Evolutionary conservation across 1,139 yeast genomes (phyloP), one percentile per base, ranked within the genome.

Genomic region (Debaryomyces udenii): DNA sequence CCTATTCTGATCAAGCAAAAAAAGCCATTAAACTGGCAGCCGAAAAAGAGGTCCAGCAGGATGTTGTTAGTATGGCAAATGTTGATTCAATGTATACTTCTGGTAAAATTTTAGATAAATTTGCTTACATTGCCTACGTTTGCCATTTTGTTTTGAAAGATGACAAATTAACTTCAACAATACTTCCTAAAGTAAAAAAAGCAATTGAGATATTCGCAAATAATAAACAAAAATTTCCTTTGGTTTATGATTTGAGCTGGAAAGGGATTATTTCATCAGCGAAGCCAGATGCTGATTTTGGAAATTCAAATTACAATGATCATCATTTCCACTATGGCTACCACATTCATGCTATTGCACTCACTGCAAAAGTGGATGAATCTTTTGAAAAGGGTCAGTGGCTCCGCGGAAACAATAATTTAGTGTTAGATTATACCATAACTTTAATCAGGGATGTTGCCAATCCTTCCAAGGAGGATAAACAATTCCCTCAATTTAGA

Each of bases 261-360:
- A 81, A 79, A 54, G 94, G 94, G n/a, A 55, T 86, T 7, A 73
- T 83, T 10, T 83, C 91, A 0, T 74, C 84, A 0, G 87, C 90
- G 0, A 81, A 79, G 1, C 73, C 81, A 1, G 79, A 69, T 13
- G 82, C 81, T 1, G 94, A 86, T 65, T 86, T 81, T 57, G 94
- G 94, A 40, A 86, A 86, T 55, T 74, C 90, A 9, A 81, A 78
- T 54, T 86, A 85, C 57, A 86, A 86, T 53, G 94, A 86, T 53
- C 94, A 86, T 53, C 93, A 86, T 61, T 86, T 86, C 69, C 93
- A 86, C 62, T 86, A 84, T 55, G 88, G 89, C 1, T 86, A 86
- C 51, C 89, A 83, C 53, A 74, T 86, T 31, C 85, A 84, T 55
- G 86, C 93, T 0, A 81, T 85, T 38, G 86, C 91, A 0, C 62